Evolutionary conservation across 148 eudicot species (phyloP).

Genomic region (Vaccinium macrocarpon): DNA sequence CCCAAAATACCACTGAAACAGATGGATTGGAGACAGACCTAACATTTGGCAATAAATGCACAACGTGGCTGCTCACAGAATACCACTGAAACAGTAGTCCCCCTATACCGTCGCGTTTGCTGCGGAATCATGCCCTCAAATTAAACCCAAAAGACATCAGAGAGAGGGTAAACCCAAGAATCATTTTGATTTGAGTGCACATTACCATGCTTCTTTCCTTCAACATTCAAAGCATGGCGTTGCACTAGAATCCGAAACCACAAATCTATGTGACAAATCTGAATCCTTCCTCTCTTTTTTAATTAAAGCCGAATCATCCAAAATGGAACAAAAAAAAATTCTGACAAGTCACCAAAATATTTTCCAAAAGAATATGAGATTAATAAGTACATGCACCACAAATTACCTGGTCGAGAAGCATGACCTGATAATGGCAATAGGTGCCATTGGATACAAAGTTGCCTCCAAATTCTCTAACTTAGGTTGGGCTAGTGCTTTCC

Average conservation of each 20-base stretch:
- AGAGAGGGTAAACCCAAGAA: too few relatives aligned
- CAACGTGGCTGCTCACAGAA: too few relatives aligned
- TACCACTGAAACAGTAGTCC: too few relatives aligned
- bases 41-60: too few relatives aligned
- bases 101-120: too few relatives aligned
- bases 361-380: not conserved
- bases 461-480: constrained; percentile 36
- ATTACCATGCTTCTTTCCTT: too few relatives aligned
- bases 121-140: too few relatives aligned
- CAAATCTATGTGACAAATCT: not conserved
- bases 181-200: too few relatives aligned
- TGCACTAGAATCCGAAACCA: not conserved
- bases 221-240: too few relatives aligned
- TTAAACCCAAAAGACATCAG: too few relatives aligned
- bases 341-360: not conserved
- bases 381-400: not conserved
- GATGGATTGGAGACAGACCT: too few relatives aligned
- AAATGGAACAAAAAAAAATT: not conserved
- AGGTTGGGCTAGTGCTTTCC: constrained; percentile 51
- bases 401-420: constrained; percentile 91
- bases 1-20: too few relatives aligned
- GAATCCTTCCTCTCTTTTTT: not conserved
- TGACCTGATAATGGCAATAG: constrained; percentile 68
- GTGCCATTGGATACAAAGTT: constrained; percentile 71
- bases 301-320: not conserved